Evolutionary conservation across 2,329 filamentous ascomycete species (phyloP).

Genomic region (Chaetomiaceae sp.): DNA sequence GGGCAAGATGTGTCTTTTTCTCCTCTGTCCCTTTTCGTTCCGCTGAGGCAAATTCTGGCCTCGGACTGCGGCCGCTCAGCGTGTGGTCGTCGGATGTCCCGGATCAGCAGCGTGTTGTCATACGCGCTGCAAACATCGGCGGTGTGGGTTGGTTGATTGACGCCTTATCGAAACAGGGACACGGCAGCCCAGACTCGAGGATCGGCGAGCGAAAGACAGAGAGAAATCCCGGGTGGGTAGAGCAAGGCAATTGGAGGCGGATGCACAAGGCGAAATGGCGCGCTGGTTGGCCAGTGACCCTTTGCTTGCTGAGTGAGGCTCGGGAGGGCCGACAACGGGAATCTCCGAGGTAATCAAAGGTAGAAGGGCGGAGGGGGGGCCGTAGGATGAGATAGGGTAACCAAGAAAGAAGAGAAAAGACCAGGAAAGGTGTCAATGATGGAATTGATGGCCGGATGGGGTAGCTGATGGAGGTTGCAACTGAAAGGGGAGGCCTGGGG

Average conservation of each 20-base stretch:
- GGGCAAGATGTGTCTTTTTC: background rate
- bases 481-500: conserved; percentile 6
- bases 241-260: background rate
- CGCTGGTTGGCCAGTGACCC: conserved; percentile 2
- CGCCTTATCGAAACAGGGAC: background rate
- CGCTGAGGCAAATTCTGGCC: background rate
- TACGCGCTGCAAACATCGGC: background rate
- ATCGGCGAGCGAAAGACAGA: background rate
- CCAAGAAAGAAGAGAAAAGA: background rate
- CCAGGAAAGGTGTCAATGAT: background rate
- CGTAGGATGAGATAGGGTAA: background rate
- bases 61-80: background rate
- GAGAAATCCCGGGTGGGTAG: background rate
- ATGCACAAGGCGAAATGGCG: background rate
- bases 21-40: background rate
- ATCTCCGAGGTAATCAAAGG: background rate
- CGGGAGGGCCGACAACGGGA: background rate
- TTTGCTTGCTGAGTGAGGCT: background rate
- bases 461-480: conserved; percentile 1
- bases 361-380: background rate
- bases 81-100: conserved; percentile 1
- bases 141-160: background rate
- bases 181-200: background rate
- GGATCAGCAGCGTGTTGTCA: conserved; percentile 7
- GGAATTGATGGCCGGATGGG: background rate